Conservation (phyloP, 768 basidiomycete genomes). For the Filobasidium floriforme region DNA sequence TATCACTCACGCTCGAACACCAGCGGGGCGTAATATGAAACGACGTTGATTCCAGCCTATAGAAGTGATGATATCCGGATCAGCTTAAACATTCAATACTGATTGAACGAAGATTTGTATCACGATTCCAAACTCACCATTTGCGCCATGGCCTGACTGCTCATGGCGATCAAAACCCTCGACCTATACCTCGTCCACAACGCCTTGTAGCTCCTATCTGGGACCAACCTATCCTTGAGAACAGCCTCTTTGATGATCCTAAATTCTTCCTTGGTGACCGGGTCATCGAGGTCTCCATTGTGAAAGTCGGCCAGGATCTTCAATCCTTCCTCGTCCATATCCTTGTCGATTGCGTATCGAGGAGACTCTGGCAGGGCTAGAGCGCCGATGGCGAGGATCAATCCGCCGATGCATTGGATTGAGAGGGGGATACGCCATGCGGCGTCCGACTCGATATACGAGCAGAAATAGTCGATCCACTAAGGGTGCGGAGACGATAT, state of each 20-base stretch:
- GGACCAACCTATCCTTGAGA: neutral
- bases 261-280: slow-evolving; percentile 70
- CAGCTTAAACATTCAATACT: too few species aligned
- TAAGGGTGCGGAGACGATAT: neutral
- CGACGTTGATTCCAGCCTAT: slow-evolving; percentile 64
- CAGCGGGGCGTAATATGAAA: slow-evolving; percentile 22
- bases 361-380: slow-evolving; percentile 85
- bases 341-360: slow-evolving; percentile 84
- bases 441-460: slow-evolving; percentile 72
- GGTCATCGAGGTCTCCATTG: slow-evolving; percentile 65
- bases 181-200: slow-evolving; percentile 86
- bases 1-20: slow-evolving; percentile 73
- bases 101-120: too few species aligned
- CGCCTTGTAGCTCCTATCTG: slow-evolving; percentile 60
- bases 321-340: slow-evolving; percentile 74
- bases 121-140: slow-evolving; percentile 55
- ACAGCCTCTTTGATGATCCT: slow-evolving; percentile 68
- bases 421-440: slow-evolving; percentile 89
- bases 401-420: slow-evolving; percentile 79
- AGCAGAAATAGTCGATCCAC: slow-evolving; percentile 91
- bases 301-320: slow-evolving; percentile 79
- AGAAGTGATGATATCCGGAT: neutral
- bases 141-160: slow-evolving; percentile 90
- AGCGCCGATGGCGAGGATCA: slow-evolving; percentile 68
- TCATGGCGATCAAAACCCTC: slow-evolving; percentile 86